Conservation (phyloP, 2,329 filamentous ascomycete genomes). For the Massarina eburnea region DNA sequence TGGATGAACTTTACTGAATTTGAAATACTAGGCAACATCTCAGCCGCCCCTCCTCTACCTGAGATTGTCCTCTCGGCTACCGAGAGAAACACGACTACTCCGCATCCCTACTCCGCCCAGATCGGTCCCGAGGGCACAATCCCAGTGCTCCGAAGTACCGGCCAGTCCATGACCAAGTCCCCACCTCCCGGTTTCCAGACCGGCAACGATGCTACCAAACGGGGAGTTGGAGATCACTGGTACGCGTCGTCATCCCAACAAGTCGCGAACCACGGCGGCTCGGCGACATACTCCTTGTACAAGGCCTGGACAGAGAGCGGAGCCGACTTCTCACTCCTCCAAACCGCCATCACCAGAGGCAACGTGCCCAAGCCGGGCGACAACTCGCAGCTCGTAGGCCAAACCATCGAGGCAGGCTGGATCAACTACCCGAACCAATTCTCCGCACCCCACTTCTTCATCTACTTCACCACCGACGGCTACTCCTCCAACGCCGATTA, state of each 20-base stretch:
- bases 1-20: not conserved
- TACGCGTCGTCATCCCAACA: slow-evolving; percentile 14
- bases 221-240: slow-evolving; percentile 16
- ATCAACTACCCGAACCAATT: slow-evolving; percentile 19
- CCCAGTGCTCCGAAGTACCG: slow-evolving; percentile 4
- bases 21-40: slow-evolving; percentile 1
- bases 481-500: slow-evolving; percentile 15
- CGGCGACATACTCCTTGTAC: slow-evolving; percentile 13
- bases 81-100: slow-evolving; percentile 8
- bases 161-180: not conserved
- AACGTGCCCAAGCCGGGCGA: slow-evolving; percentile 14
- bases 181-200: not conserved
- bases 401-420: slow-evolving; percentile 19
- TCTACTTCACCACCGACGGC: slow-evolving; percentile 19
- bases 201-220: not conserved
- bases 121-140: slow-evolving; percentile 14
- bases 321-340: slow-evolving; percentile 14
- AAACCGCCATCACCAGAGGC: slow-evolving; percentile 13
- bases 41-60: slow-evolving; percentile 12
- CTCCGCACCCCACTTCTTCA: slow-evolving; percentile 15
- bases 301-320: slow-evolving; percentile 14
- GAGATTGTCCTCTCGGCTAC: not conserved
- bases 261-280: slow-evolving; percentile 14
- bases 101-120: slow-evolving; percentile 5
- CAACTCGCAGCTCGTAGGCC: slow-evolving; percentile 9